Evolutionary conservation across 1,284 basidiomycete species (phyloP), one percentile per base, ranked within the genome.

Genomic region (Coniferiporia sulphurascens): DNA sequence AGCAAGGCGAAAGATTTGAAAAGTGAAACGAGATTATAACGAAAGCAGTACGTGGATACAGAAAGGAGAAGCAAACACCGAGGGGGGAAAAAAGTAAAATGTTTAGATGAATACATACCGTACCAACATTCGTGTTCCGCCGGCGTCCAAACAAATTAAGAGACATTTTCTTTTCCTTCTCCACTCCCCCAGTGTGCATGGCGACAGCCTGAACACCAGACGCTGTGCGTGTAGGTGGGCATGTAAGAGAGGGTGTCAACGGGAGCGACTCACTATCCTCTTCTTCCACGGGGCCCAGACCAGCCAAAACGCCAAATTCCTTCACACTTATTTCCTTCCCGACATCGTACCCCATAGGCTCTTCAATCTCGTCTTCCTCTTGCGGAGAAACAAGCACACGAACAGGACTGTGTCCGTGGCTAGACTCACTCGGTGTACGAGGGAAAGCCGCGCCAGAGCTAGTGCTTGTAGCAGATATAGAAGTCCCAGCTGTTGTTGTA

Each of bases 101-200:
- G 27, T 27, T 27, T 27, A 3, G 5, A 27, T 3, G 12, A 36
- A 4, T 3, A 52, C 56, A 44, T 44, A 58, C 56, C 19, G 41
- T 32, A 52, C 19, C n/a, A 38, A 41, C 35, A 21, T 58, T 38
- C 36, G 48, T 52, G 45, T 21, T 46, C 13, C 50, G 44, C 35
- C 56, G 56, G 22, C 56, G 48, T 9, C 56, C 56, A 35, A 58
- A 58, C 17, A 58, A 17, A 12, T 36, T 58, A 19, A 50, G 43
- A 21, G 34, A 35, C 12, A 12, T 52, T 46, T 34, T 10, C 46
- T 48, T 38, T 6, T 49, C 46, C 7, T 6, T 2, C 36, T 10
- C 55, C 6, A 10, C 36, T 3, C 43, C 35, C 4, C n/a, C 27
- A 3, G 43, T n/a, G 13, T n/a, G 22, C 27, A 46, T 32, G 8